Conservation (phyloP, 768 basidiomycete species). For the Collybia nuda region DNA sequence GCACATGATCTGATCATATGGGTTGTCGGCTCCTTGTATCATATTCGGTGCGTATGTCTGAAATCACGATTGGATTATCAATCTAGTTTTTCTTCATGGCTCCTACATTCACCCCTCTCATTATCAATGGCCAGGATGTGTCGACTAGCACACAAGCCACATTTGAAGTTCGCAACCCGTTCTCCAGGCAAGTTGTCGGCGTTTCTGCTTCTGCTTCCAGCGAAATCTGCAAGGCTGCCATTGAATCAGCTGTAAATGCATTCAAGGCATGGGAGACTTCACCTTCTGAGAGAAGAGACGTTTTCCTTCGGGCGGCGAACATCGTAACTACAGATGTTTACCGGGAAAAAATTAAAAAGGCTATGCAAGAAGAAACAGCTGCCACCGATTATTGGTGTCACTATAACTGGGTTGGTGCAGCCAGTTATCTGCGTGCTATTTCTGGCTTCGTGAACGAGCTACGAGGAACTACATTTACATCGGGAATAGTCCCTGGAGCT, state of each 20-base stretch:
- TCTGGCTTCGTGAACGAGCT: conserved; percentile 35
- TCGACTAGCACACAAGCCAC: conserved; percentile 33
- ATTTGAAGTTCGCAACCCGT: conserved; percentile 47
- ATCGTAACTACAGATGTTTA: conserved; percentile 42
- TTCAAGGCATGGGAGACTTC: conserved; percentile 48
- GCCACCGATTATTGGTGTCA: conserved; percentile 25
- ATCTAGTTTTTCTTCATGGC: conserved; percentile 14
- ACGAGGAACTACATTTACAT: conserved; percentile 43
- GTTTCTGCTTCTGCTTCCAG: conserved; percentile 43
- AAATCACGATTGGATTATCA: neutral
- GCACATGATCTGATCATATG: too few relatives aligned
- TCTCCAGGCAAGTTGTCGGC: conserved; percentile 41
- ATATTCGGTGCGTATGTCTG: too few relatives aligned
- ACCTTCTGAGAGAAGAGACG: conserved; percentile 35
- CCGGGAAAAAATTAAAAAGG: conserved; percentile 28
- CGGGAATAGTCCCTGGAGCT: conserved; percentile 38
- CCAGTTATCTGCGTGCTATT: conserved; percentile 25
- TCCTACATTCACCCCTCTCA: conserved; percentile 31
- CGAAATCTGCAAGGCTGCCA: conserved; percentile 42
- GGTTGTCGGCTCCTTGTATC: too few relatives aligned
- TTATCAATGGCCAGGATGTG: conserved; percentile 37
- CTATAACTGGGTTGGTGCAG: conserved; percentile 23
- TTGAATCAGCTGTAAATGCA: conserved; percentile 43
- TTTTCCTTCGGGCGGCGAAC: conserved; percentile 49
- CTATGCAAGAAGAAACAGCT: conserved; percentile 38